phyloP scores from a whole-genome alignment of 371 early-diverging fungal species.

The Thermomucor indicae-seudaticae region DNA sequence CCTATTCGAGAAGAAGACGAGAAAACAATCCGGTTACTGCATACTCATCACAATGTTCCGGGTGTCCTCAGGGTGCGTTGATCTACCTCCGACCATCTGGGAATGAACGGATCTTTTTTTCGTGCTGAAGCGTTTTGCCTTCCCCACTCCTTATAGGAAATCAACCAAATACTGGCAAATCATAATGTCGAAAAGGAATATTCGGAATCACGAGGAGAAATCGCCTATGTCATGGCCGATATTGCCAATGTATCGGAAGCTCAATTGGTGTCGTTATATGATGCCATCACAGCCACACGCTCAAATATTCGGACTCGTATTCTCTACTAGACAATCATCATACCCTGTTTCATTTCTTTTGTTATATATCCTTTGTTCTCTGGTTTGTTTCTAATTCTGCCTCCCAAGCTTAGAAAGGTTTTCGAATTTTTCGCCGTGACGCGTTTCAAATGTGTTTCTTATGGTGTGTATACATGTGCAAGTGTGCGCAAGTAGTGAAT shows the following conservation, averaged over 20 bases:
- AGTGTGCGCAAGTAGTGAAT: too few species aligned
- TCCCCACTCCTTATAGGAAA: conserved; percentile 54
- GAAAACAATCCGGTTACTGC: conserved; percentile 80
- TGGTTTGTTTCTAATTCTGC: too few species aligned
- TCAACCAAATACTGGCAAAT: conserved; percentile 89
- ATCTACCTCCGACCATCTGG: not conserved
- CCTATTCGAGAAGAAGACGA: conserved; percentile 65
- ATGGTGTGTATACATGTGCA: too few species aligned
- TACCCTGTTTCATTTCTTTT: too few species aligned
- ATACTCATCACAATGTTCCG: conserved; percentile 95
- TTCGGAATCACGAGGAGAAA: conserved; percentile 86
- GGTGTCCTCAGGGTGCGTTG: conserved; percentile 70
- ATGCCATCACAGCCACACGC: conserved; percentile 58
- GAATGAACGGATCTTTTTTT: not conserved
- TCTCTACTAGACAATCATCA: too few species aligned
- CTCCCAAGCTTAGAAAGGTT: too few species aligned
- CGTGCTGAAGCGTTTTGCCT: too few species aligned
- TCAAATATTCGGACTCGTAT: conserved; percentile 81
- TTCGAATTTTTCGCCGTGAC: too few species aligned
- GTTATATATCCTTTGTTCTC: too few species aligned
- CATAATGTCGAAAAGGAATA: conserved; percentile 97
- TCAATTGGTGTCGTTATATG: conserved; percentile 69
- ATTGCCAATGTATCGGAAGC: conserved; percentile 68
- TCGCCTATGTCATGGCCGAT: conserved; percentile 96
- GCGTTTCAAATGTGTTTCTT: too few species aligned